phyloP scores from a whole-genome alignment of 1,139 yeast genomes.

The Yamadazyma triangularis region DNA sequence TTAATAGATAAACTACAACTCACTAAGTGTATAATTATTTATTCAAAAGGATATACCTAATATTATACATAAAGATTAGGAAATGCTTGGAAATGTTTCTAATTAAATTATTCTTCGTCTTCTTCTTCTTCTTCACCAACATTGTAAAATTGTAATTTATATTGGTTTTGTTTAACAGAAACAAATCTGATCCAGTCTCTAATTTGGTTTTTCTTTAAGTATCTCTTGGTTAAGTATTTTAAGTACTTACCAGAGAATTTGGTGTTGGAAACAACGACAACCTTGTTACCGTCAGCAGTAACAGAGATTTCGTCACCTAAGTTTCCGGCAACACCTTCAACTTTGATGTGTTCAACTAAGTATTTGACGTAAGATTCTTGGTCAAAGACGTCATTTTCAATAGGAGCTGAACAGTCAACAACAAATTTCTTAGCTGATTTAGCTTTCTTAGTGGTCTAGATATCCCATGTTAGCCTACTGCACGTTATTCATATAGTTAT shows the following conservation, averaged over 20 bases:
- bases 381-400: conserved; percentile 96
- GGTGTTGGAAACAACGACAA: conserved; percentile 85
- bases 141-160: conserved; percentile 99
- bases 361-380: conserved; percentile 96
- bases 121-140: conserved; percentile 95
- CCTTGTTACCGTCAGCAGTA: conserved; percentile 78
- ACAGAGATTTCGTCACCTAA: conserved; percentile 93
- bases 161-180: conserved; percentile 91
- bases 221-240: conserved; percentile 98
- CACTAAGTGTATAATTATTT: conserved; percentile 1
- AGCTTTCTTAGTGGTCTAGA: conserved; percentile 75
- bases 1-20: no score
- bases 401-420: conserved; percentile 97
- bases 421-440: conserved; percentile 83
- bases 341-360: conserved; percentile 99
- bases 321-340: conserved; percentile 94
- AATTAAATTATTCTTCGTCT: conserved; percentile 43
- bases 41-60: conserved; percentile 3
- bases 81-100: neutral
- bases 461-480: conserved; percentile 54
- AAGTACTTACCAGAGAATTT: conserved; percentile 99
- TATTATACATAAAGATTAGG: conserved; percentile 2
- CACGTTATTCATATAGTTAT: conserved; percentile 18
- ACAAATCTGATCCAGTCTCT: conserved; percentile 99
- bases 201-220: conserved; percentile 99